Evolutionary conservation across 768 basidiomycete species (phyloP).

Genomic region (Serendipita sp.): DNA sequence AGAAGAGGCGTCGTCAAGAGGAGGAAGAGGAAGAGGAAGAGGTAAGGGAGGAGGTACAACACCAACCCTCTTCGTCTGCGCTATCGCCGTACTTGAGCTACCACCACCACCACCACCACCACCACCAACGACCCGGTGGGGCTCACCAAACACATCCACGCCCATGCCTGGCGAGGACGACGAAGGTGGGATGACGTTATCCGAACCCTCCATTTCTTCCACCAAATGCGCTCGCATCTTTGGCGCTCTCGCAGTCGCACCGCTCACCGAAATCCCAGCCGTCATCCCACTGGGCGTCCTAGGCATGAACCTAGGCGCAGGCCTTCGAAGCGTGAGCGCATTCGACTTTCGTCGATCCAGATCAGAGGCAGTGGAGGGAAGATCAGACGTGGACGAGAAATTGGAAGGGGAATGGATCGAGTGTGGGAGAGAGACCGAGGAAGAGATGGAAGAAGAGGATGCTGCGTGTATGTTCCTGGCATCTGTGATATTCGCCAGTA

Average conservation of each 20-base stretch:
- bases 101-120: too few relatives aligned
- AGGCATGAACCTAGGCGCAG: neutral
- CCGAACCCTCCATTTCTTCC: neutral
- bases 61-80: too few relatives aligned
- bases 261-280: neutral
- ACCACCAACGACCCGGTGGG: too few relatives aligned
- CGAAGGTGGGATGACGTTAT: neutral
- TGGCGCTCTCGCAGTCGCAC: neutral
- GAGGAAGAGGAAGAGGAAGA: neutral
- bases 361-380: neutral
- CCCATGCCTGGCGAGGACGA: too few relatives aligned
- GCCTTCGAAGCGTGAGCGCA: neutral
- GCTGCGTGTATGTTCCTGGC: neutral
- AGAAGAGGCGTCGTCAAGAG: neutral
- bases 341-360: neutral
- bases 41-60: neutral
- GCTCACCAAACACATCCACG: too few relatives aligned
- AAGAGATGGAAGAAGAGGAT: neutral
- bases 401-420: neutral
- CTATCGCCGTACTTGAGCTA: too few relatives aligned
- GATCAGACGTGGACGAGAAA: neutral
- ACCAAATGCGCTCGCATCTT: slow-evolving; percentile 1
- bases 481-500: neutral
- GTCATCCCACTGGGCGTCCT: neutral
- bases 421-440: neutral